Percentiles rank a stretch among this genome's conserved stretches.
These are phyloP conservation scores for Vicia villosa DNA, from an alignment of 306 rosid genomes.

Conservation along the genomic window DNA sequence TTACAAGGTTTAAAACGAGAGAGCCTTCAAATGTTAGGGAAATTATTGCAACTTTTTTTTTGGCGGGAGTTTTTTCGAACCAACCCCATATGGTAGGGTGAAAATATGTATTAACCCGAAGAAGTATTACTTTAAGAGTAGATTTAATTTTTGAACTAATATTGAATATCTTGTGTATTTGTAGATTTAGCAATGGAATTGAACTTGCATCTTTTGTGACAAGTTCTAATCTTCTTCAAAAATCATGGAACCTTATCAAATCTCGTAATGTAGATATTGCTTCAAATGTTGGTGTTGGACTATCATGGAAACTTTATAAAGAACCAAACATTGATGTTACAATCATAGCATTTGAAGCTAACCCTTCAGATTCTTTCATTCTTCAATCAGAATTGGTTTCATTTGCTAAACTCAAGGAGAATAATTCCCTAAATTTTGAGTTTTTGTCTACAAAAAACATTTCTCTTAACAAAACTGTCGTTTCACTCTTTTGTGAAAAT, in stretches of 20 bases:
- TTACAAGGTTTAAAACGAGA: too few relatives aligned
- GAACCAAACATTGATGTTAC: slow-evolving; percentile 5
- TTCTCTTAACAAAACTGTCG: slow-evolving; percentile 39
- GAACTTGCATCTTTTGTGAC: slow-evolving; percentile 41
- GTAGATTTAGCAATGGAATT: slow-evolving; percentile 62
- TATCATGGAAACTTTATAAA: slow-evolving; percentile 1
- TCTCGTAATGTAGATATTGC: background rate
- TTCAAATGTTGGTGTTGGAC: background rate
- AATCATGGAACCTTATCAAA: slow-evolving; percentile 39
- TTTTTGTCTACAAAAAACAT: slow-evolving; percentile 46
- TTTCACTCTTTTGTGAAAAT: background rate
- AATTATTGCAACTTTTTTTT: too few relatives aligned
- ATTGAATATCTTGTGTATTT: slow-evolving; percentile 9
- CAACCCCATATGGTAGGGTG: too few relatives aligned
- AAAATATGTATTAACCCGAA: too few relatives aligned
- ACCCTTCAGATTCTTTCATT: slow-evolving; percentile 1
- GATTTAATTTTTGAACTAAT: background rate
- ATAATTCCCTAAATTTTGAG: slow-evolving; percentile 38
- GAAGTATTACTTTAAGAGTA: too few relatives aligned
- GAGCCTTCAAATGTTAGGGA: too few relatives aligned
- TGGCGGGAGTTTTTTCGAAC: too few relatives aligned
- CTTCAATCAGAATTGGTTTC: slow-evolving; percentile 27
- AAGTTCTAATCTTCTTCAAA: slow-evolving; percentile 39
- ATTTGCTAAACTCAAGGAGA: slow-evolving; percentile 26
- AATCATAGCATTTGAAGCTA: slow-evolving; percentile 48